Conservation (phyloP, 2,329 filamentous ascomycete genomes). For the Fusarium liriodendri region DNA sequence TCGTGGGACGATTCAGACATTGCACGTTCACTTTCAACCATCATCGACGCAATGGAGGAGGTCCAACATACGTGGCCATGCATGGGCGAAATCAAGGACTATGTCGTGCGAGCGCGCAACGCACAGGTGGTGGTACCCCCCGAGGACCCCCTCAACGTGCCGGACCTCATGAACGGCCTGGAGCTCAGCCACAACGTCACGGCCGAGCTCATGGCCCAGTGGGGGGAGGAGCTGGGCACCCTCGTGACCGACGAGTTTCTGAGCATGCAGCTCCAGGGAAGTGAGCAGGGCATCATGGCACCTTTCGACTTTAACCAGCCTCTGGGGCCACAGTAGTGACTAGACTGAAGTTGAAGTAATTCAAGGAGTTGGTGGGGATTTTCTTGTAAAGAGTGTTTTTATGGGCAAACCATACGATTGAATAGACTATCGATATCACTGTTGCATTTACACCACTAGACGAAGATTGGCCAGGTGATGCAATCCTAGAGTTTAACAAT, state of each 20-base stretch:
- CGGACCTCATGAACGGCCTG: constrained; percentile 49
- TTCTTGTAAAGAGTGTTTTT: not conserved
- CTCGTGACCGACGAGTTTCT: constrained; percentile 50
- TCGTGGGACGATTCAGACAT: constrained; percentile 59
- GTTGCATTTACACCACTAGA: not conserved
- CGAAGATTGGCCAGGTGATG: not conserved
- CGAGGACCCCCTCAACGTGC: constrained; percentile 46
- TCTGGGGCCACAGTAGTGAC: constrained; percentile 20
- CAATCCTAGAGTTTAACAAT: not conserved
- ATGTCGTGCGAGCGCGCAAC: constrained; percentile 45
- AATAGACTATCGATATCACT: constrained; percentile 2
- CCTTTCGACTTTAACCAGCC: constrained; percentile 48
- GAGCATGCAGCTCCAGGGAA: constrained; percentile 47
- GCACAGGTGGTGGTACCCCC: constrained; percentile 47
- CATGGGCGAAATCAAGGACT: constrained; percentile 55
- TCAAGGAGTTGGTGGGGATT: not conserved
- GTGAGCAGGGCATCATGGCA: constrained; percentile 39
- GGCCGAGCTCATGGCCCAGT: constrained; percentile 43
- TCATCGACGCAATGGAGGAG: constrained; percentile 62
- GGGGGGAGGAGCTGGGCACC: constrained; percentile 47
- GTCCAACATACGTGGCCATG: constrained; percentile 63
- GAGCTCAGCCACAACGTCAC: constrained; percentile 41
- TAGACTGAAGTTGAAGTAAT: not conserved
- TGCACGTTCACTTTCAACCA: constrained; percentile 59
- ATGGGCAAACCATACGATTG: constrained; percentile 4